phyloP scores from a whole-genome alignment of 495 filamentous ascomycete species.

The Podospora didyma region DNA sequence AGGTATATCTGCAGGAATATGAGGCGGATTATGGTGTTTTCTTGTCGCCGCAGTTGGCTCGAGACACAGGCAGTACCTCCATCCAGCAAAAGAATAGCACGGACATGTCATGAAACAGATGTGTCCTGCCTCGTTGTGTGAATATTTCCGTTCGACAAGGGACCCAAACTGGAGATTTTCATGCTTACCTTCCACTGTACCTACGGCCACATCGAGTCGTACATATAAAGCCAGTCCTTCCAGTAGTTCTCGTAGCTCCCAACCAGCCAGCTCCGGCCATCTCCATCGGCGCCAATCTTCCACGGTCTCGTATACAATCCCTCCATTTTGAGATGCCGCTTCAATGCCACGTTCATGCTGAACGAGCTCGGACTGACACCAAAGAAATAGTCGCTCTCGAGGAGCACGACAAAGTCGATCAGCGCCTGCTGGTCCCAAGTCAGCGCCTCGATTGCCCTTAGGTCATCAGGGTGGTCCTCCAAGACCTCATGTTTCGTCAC shows the following conservation, averaged over 20 bases:
- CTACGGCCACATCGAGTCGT: constrained; percentile 42
- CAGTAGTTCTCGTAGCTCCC: constrained; percentile 38
- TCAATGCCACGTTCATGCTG: constrained; percentile 40
- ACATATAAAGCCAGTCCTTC: constrained; percentile 47
- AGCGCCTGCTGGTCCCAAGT: constrained; percentile 46
- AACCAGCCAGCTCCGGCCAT: constrained; percentile 39
- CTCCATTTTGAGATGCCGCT: constrained; percentile 35
- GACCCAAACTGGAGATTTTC: too few relatives aligned
- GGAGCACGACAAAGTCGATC: constrained; percentile 37
- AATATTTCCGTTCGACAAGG: too few relatives aligned
- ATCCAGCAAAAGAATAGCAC: too few relatives aligned
- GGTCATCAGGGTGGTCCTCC: constrained; percentile 18
- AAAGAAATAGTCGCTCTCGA: constrained; percentile 37
- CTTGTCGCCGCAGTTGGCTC: too few relatives aligned
- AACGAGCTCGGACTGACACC: constrained; percentile 44
- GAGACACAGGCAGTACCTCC: too few relatives aligned
- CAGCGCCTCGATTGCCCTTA: constrained; percentile 25
- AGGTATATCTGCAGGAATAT: too few relatives aligned
- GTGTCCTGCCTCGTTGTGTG: too few relatives aligned
- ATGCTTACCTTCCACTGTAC: not conserved
- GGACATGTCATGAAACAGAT: too few relatives aligned
- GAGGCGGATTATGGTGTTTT: too few relatives aligned
- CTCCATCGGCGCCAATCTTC: constrained; percentile 36
- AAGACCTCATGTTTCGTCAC: constrained; percentile 35
- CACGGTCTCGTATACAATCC: constrained; percentile 39